Percentiles rank a stretch among this genome's conserved stretches.
phyloP scores from a whole-genome alignment of 2,329 filamentous ascomycete species.

The Ambrosiella cleistominuta region DNA sequence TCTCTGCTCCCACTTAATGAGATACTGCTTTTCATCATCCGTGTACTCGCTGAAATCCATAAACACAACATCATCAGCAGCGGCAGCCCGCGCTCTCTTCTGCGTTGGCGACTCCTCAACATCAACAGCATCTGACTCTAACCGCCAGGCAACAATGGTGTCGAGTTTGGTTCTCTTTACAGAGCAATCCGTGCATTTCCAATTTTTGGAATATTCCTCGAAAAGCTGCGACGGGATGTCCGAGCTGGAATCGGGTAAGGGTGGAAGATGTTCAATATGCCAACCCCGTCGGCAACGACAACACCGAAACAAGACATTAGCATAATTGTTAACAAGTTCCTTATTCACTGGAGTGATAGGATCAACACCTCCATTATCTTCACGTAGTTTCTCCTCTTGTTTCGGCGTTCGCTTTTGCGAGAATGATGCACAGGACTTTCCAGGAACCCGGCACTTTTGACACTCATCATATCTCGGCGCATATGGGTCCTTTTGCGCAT shows the following conservation, averaged over 20 bases:
- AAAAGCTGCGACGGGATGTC: constrained; percentile 29
- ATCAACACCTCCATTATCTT: constrained; percentile 63
- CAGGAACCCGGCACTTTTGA: constrained; percentile 47
- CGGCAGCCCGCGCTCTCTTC: not conserved
- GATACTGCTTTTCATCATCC: constrained; percentile 67
- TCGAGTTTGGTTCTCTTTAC: constrained; percentile 50
- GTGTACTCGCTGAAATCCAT: constrained; percentile 27
- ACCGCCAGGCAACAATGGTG: constrained; percentile 77
- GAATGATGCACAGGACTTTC: constrained; percentile 57
- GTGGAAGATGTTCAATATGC: constrained; percentile 69
- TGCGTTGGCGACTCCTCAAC: constrained; percentile 12
- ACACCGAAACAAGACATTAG: constrained; percentile 73
- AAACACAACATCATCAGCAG: not conserved
- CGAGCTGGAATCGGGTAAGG: constrained; percentile 28
- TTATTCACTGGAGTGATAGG: constrained; percentile 47
- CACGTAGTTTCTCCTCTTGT: constrained; percentile 68
- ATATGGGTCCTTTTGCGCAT: constrained; percentile 45
- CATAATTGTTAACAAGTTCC: constrained; percentile 52
- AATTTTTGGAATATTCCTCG: constrained; percentile 54
- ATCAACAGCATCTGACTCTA: constrained; percentile 21
- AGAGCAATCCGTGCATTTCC: constrained; percentile 66
- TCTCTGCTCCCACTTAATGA: constrained; percentile 68
- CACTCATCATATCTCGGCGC: constrained; percentile 59
- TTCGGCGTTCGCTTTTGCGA: constrained; percentile 52
- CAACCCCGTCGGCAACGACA: constrained; percentile 56